These are phyloP conservation scores for Aureobasidium vineae DNA, from an alignment of 2,329 filamentous ascomycete genomes.

Conservation along the genomic window DNA sequence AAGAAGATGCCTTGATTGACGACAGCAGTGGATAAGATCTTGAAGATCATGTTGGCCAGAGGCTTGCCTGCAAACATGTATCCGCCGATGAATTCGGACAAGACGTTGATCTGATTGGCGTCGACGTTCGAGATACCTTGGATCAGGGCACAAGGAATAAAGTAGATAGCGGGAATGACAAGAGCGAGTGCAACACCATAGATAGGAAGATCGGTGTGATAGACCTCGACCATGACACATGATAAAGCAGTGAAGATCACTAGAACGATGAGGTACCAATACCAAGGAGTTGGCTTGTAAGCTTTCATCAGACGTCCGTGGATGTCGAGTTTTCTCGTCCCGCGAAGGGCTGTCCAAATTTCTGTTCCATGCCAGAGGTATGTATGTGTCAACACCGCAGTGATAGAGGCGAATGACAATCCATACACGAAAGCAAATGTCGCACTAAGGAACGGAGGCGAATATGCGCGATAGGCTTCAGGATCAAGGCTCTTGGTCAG, in stretches of 20 bases:
- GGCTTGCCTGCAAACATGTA: conserved; percentile 79
- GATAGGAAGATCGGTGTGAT: conserved; percentile 58
- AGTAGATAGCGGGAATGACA: conserved; percentile 73
- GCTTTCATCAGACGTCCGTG: conserved; percentile 80
- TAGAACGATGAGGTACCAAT: conserved; percentile 53
- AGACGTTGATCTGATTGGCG: conserved; percentile 32
- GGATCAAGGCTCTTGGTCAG: conserved; percentile 32
- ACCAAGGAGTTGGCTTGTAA: conserved; percentile 77
- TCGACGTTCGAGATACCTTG: conserved; percentile 69
- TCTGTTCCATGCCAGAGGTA: conserved; percentile 41
- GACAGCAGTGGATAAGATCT: conserved; percentile 72
- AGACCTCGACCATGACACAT: conserved; percentile 34
- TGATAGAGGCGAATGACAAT: conserved; percentile 41
- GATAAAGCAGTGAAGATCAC: conserved; percentile 34
- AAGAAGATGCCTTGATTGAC: conserved; percentile 58
- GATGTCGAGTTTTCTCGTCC: conserved; percentile 34
- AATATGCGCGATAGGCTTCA: conserved; percentile 43
- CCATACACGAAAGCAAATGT: conserved; percentile 43
- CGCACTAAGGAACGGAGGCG: conserved; percentile 41
- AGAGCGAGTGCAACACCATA: conserved; percentile 79
- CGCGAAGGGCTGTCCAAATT: conserved; percentile 35
- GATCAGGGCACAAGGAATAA: conserved; percentile 87
- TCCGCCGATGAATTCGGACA: conserved; percentile 64
- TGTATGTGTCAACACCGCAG: conserved; percentile 40
- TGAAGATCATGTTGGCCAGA: conserved; percentile 91